Evolutionary conservation across 495 filamentous ascomycete species (phyloP), one percentile per base, ranked within the genome.

Genomic region (Umbilicaria muhlenbergii): DNA sequence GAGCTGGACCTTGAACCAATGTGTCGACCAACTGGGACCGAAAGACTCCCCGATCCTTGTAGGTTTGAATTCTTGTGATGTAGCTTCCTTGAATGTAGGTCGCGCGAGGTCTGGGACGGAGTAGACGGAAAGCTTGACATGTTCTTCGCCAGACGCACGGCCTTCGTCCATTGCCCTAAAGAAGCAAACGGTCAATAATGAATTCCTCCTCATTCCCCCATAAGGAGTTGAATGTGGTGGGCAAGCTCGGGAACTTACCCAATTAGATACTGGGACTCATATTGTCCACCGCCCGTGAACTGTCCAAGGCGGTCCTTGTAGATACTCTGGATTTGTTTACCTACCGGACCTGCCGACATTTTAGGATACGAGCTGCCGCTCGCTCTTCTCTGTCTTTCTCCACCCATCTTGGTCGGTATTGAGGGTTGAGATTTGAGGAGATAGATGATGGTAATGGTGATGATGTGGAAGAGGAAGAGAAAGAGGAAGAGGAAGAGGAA

Each of bases 11-110:
- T 77, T 80, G 70, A 96, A 91, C 91, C 91, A 98, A 61, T 95
- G 89, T n/a, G 91, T 98, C 0, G 86, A 86, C 91, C 91, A 98
- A 37, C 86, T 88, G 11, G 91, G 91, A 3, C 91, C 91, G 52
- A 95, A 95, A 12, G 67, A 74, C 44, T 78, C 70, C 28, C 89
- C 87, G 42, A 86, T 77, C 13, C 68, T 65, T 1, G 89, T 82
- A n/a, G 73, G 64, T 24, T 69, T 69, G 63, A 92, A 98, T 34
- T 83, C 68, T 45, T 88, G 77, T 16, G 75, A 80, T 32, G 78
- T 81, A 14, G 89, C 91, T 33, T 95, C 86, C 44, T 88, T 59
- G 64, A 98, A 98, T n/a, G 81, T 74, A 12, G 92, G 91, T 16
- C 91, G 75, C 33, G 72, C 66, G 34, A 83, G 77, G 53, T 80